Conservation (phyloP, 2,329 filamentous ascomycete genomes). For the Penicillium hesseltinei region DNA sequence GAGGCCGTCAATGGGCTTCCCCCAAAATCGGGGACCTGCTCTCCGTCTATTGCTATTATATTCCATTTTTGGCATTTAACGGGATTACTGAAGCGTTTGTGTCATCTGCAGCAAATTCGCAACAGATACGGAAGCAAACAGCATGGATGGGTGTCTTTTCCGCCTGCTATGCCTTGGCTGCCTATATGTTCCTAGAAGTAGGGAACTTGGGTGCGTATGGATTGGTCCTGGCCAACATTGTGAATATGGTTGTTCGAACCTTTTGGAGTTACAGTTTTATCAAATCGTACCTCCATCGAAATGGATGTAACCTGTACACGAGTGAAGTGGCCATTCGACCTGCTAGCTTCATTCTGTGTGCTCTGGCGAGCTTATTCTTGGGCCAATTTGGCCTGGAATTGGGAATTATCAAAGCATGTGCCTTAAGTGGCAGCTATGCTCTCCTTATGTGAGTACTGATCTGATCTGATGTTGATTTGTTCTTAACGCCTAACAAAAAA, state of each 20-base stretch:
- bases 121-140: constrained; percentile 73
- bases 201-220: constrained; percentile 71
- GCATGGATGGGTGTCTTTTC: constrained; percentile 84
- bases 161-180: constrained; percentile 68
- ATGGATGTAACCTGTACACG: constrained; percentile 46
- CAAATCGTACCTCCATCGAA: constrained; percentile 56
- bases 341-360: constrained; percentile 45
- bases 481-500: constrained; percentile 20
- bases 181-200: constrained; percentile 71
- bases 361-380: constrained; percentile 47
- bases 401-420: constrained; percentile 49
- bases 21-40: constrained; percentile 73
- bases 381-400: constrained; percentile 14
- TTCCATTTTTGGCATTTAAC: constrained; percentile 88
- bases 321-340: constrained; percentile 47
- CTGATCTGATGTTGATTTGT: constrained; percentile 6
- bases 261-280: constrained; percentile 78
- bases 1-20: constrained; percentile 72
- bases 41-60: constrained; percentile 83
- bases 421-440: constrained; percentile 53
- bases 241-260: constrained; percentile 87
- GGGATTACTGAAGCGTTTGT: constrained; percentile 92
- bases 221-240: constrained; percentile 78
- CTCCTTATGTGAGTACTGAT: constrained; percentile 62
- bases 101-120: constrained; percentile 74